Evolutionary conservation across 495 filamentous ascomycete genomes (phyloP).

Genomic region (Symbiotaphrina buchneri): DNA sequence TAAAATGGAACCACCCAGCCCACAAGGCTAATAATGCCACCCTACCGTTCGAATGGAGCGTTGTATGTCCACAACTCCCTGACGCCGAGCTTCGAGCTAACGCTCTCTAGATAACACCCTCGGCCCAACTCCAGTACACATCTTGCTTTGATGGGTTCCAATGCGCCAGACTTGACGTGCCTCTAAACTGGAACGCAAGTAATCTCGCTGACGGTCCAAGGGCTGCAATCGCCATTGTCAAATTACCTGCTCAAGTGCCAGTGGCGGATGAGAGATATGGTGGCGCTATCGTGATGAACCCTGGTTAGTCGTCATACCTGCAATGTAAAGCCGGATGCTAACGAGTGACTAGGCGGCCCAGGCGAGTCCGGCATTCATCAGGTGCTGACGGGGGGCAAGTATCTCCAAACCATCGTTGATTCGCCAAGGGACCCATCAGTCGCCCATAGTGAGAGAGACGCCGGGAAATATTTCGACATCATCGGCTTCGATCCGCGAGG

Average conservation of each 20-base stretch:
- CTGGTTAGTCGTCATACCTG: constrained; percentile 14
- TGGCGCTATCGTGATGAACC: constrained; percentile 21
- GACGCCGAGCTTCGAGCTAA: no score
- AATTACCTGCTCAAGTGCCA: constrained; percentile 23
- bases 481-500: constrained; percentile 17
- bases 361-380: constrained; percentile 24
- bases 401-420: constrained; percentile 20
- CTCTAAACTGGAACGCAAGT: constrained; percentile 28
- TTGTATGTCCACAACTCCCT: no score
- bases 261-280: constrained; percentile 21
- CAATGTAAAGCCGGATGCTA: constrained; percentile 6
- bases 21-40: no score
- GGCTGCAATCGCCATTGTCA: constrained; percentile 25
- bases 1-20: no score
- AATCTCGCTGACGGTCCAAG: constrained; percentile 16
- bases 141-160: constrained; percentile 14
- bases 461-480: constrained; percentile 6
- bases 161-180: constrained; percentile 32
- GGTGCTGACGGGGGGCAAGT: constrained; percentile 13
- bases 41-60: no score
- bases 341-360: constrained; percentile 19
- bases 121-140: constrained; percentile 1
- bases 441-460: not conserved
- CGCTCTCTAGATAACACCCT: constrained; percentile 1
- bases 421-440: not conserved